phyloP scores from a whole-genome alignment of 2,329 filamentous ascomycete species.

The Microsporum audouinii region DNA sequence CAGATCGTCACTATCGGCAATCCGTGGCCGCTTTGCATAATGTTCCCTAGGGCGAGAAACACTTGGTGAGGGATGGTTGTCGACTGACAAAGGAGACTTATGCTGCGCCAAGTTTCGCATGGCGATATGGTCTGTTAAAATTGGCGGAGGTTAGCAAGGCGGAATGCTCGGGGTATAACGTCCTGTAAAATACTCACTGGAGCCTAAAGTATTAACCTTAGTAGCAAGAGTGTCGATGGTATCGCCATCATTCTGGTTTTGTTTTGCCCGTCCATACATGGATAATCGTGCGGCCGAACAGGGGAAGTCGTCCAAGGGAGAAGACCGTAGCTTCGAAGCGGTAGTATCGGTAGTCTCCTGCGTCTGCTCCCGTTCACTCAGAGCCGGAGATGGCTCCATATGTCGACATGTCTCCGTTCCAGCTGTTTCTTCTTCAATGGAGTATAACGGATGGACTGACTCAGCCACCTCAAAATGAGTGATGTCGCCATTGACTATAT shows the following conservation, averaged over 20 bases:
- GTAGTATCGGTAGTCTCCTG: neutral
- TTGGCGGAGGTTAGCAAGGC: neutral
- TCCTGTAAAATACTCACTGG: no score
- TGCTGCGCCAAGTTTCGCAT: neutral
- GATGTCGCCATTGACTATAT: neutral
- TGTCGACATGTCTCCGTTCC: neutral
- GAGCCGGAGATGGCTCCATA: neutral
- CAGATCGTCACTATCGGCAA: neutral
- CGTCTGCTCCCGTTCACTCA: neutral
- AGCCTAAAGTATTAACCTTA: neutral
- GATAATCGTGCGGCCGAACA: neutral
- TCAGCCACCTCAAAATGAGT: neutral
- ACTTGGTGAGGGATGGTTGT: neutral
- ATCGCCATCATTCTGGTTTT: neutral
- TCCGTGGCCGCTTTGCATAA: neutral
- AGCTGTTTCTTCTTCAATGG: neutral
- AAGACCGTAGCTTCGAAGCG: neutral
- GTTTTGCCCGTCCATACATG: neutral
- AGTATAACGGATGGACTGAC: neutral
- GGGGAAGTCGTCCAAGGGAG: neutral
- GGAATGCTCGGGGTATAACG: no score
- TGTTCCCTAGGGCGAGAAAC: neutral
- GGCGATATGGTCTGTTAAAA: neutral
- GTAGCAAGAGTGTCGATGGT: neutral
- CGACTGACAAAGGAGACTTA: neutral